Conservation (phyloP, 202 grass and related monocot species). For the Alloteropsis angusta region DNA sequence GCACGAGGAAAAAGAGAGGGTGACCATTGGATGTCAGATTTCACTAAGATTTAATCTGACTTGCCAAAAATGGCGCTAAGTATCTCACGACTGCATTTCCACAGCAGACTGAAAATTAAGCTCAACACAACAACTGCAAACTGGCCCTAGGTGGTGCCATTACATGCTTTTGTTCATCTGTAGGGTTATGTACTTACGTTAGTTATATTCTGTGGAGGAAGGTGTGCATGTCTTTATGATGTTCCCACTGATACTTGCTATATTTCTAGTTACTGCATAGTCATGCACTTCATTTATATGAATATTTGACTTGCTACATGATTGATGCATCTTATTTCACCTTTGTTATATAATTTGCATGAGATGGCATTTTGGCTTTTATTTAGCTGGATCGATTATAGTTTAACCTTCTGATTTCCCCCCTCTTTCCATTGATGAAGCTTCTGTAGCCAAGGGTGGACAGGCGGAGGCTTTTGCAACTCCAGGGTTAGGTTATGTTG, state of each 20-base stretch:
- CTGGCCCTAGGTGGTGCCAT: neutral
- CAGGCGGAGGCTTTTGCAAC: constrained; percentile 30
- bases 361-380: neutral
- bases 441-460: constrained; percentile 50
- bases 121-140: neutral
- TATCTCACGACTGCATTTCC: neutral
- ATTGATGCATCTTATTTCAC: neutral
- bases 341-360: neutral
- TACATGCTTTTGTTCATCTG: neutral
- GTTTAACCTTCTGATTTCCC: neutral
- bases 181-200: no score
- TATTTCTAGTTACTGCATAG: neutral
- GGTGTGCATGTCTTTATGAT: neutral
- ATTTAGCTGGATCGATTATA: neutral
- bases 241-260: neutral
- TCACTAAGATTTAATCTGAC: neutral
- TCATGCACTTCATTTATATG: neutral
- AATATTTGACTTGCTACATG: neutral
- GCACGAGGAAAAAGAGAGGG: neutral
- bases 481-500: constrained; percentile 49
- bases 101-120: neutral
- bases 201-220: no score
- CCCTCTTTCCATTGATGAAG: constrained; percentile 13
- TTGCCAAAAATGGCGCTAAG: neutral
- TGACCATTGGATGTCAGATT: neutral